Base-by-base conservation (phyloP, 345 rosid genomes). In the Combretum micranthum region DNA sequence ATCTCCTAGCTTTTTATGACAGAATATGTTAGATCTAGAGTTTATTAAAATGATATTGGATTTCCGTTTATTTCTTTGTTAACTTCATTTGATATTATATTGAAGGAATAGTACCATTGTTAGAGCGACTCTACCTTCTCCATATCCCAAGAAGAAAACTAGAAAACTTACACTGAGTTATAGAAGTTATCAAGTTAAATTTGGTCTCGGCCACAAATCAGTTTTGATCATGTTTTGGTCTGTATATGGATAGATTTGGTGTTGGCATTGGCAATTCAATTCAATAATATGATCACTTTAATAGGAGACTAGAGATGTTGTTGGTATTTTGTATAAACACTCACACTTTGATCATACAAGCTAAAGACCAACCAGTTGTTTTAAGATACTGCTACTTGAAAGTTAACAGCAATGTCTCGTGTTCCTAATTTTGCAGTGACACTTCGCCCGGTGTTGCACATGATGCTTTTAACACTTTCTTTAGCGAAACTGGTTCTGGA, bases 391-490 rank as follows among this genome's bases (percentile, higher is more conserved):
- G n/a, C n/a, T 9, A n/a, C n/a, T 47, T 15, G n/a, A 9, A 47
- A 47, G n/a, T 47, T 47, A 18, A 47, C 21, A 49, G 9, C 52
- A 2, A 13, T n/a, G 19, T 47, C 19, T 15, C 19, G 17, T 21
- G 14, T 51, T 51, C 54, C 13, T 50, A 13, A 12, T 4, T 54
- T 16, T 63, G 65, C 72, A 66, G 76, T 55, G 76, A 72, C 50
- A 50, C 58, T 37, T 47, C 72, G 0, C 50, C 55, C 14, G 76
- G 71, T 4, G 63, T 44, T 54, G 68, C 62, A 22, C 72, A 59
- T n/a, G 71, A 72, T 63, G 71, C 76, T n/a, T 71, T 71, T 67
- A 71, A 71, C 32, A 71, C 75, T 44, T 71, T 71, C 75, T 71
- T 71, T 64, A 71, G 72, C 44, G 76, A 72, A 65, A 72, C 76